Conservation (phyloP, 139 green algal genomes). For the Coelastrella sp. region DNA sequence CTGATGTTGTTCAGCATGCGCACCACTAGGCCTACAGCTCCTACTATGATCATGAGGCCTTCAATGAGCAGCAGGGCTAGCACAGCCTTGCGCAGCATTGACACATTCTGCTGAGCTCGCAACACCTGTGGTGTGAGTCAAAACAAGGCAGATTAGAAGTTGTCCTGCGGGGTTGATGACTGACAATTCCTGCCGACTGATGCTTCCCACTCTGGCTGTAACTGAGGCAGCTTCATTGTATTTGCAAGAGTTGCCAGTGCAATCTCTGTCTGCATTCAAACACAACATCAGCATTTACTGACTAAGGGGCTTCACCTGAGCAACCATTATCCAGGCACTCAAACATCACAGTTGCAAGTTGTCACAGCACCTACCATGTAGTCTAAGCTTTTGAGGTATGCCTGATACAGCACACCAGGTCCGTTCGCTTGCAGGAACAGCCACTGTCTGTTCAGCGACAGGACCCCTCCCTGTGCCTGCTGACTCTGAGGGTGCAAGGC, state of each 20-base stretch:
- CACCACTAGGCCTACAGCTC: constrained; percentile 37
- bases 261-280: too few relatives aligned
- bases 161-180: too few relatives aligned
- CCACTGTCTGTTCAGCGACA: constrained; percentile 1
- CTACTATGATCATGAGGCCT: constrained; percentile 38
- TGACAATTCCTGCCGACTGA: too few relatives aligned
- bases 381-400: constrained; percentile 52
- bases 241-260: too few relatives aligned
- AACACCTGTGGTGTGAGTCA: constrained; percentile 4
- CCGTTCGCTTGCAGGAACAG: constrained; percentile 53
- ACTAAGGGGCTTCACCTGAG: too few relatives aligned
- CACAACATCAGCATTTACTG: too few relatives aligned
- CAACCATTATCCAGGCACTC: too few relatives aligned
- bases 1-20: constrained; percentile 52
- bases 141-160: not conserved
- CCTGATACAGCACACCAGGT: constrained; percentile 27
- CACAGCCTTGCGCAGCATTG: constrained; percentile 43
- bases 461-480: not conserved
- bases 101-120: constrained; percentile 45
- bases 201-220: too few relatives aligned
- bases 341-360: too few relatives aligned
- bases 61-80: constrained; percentile 57
- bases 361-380: constrained; percentile 38
- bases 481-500: constrained; percentile 32
- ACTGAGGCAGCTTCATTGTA: too few relatives aligned